Evolutionary conservation across 441 rosid genomes (phyloP), one percentile per base, ranked within the genome.

Genomic region (Populus tomentosa): DNA sequence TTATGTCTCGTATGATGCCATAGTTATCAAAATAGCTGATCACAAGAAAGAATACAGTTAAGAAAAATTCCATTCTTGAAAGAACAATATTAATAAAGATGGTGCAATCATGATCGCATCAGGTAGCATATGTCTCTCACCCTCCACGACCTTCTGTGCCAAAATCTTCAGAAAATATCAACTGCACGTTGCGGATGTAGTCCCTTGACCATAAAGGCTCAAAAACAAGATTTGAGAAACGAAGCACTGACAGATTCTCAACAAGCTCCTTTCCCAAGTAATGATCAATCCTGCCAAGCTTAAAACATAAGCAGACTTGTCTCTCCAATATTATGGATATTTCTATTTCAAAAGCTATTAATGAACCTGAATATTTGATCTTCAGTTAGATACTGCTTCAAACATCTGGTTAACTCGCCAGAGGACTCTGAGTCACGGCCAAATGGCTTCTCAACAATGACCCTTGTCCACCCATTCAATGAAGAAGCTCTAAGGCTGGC

Each of bases 111-210:
- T 42, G 74, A 70, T 35, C 24, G 16, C 18, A 75, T 63, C 36
- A 63, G 26, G 16, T 30, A 36, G 50, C 70, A 64, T 38, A 36
- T 16, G 40, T 53, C 71, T 72, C 92, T 88, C 83, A 93, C 98
- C 97, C 94, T 76, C 97, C 97, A 2, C 97, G 90, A 18, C 98
- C 97, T 79, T 94, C 98, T 11, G 94, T 91, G 20, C 99, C 98
- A 77, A 90, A 94, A 85, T 95, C 99, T 85, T 95, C 98, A 56
- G 98, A 94, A 85, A 93, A 92, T 70, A 92, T 94, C 21, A 95
- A 78, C 26, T 95, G 99, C 81, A 95, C 98, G 26, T 91, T 95
- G 46, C 92, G 88, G 72, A 95, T 94, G 85, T 91, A 94, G 83
- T 86, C 88, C 77, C 99, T 87, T 2, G 91, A 94, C 98, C 99